These are phyloP conservation scores for Lecanicillium sp. DNA, from an alignment of 2,329 filamentous ascomycete species.

Conservation along the genomic window DNA sequence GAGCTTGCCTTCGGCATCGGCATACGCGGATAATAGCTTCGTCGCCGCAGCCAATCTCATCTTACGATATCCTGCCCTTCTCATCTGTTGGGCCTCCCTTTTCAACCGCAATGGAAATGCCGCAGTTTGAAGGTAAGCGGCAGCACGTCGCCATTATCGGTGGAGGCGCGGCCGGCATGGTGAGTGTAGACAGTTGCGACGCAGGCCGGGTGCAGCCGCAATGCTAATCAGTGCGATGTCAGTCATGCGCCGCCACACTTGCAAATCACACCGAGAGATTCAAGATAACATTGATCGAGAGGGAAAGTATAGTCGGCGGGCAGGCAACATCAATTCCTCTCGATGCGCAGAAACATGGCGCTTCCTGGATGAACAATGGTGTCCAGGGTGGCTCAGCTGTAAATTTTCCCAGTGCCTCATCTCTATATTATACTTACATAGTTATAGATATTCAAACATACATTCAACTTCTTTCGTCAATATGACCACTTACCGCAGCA, in stretches of 20 bases:
- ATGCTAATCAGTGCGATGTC: not conserved
- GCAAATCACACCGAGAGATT: conserved; percentile 60
- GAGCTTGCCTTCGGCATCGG: no score
- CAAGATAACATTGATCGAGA: conserved; percentile 57
- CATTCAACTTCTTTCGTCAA: conserved; percentile 56
- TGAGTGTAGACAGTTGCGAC: conserved; percentile 20
- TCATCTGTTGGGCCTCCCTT: no score
- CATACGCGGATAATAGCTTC: no score
- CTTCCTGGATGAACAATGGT: conserved; percentile 56
- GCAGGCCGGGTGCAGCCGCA: not conserved
- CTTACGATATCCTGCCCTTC: no score
- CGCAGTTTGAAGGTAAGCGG: no score
- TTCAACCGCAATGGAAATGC: no score
- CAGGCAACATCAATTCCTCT: conserved; percentile 56
- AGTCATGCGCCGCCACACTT: conserved; percentile 62
- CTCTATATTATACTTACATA: no score
- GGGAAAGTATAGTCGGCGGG: conserved; percentile 51
- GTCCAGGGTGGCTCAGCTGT: conserved; percentile 52
- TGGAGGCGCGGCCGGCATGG: conserved; percentile 58
- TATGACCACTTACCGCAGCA: conserved; percentile 51
- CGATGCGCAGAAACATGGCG: conserved; percentile 50
- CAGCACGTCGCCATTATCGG: conserved; percentile 52
- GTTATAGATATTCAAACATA: conserved; percentile 58
- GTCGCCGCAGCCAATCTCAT: no score
- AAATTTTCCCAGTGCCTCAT: not conserved